A percentile compares a stretch with the other conserved stretches of the same genome.
These are phyloP conservation scores for Cladophialophora psammophila DNA, from an alignment of 2,329 filamentous ascomycete genomes.

Conservation along the genomic window DNA sequence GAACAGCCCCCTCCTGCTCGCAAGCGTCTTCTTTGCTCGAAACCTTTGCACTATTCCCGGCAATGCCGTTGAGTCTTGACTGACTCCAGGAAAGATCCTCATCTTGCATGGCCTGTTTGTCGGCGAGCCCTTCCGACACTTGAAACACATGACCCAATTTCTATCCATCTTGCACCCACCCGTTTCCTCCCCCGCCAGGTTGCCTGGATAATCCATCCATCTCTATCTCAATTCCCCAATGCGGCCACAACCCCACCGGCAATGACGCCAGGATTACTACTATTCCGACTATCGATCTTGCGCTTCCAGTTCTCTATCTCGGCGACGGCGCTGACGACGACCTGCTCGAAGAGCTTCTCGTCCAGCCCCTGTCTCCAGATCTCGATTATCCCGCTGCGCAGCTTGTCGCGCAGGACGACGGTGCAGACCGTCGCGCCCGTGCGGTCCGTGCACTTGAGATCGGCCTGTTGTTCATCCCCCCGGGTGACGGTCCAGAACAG, in stretches of 20 bases:
- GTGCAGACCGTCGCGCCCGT: constrained; percentile 7
- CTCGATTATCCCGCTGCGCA: constrained; percentile 16
- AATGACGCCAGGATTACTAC: constrained; percentile 31
- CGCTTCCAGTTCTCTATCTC: constrained; percentile 18
- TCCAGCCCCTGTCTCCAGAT: constrained; percentile 10
- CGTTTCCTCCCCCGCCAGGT: too few relatives aligned
- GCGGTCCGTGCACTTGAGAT: constrained; percentile 17
- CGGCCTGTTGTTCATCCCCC: neutral
- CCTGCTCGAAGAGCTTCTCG: constrained; percentile 13
- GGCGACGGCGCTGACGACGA: constrained; percentile 22
- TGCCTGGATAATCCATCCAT: too few relatives aligned
- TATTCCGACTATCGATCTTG: constrained; percentile 13
- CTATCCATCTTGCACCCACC: neutral
- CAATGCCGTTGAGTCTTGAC: neutral
- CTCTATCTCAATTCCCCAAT: neutral
- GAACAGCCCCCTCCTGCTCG: neutral
- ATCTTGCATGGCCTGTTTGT: neutral
- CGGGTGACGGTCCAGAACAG: constrained; percentile 17
- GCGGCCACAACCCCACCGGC: neutral
- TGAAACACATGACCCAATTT: neutral
- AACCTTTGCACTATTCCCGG: neutral
- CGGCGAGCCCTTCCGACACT: neutral
- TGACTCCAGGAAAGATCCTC: neutral
- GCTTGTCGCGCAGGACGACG: constrained; percentile 7
- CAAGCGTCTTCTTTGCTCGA: neutral